Evolutionary conservation across 768 basidiomycete species (phyloP).

Genomic region (Galerina marginata): DNA sequence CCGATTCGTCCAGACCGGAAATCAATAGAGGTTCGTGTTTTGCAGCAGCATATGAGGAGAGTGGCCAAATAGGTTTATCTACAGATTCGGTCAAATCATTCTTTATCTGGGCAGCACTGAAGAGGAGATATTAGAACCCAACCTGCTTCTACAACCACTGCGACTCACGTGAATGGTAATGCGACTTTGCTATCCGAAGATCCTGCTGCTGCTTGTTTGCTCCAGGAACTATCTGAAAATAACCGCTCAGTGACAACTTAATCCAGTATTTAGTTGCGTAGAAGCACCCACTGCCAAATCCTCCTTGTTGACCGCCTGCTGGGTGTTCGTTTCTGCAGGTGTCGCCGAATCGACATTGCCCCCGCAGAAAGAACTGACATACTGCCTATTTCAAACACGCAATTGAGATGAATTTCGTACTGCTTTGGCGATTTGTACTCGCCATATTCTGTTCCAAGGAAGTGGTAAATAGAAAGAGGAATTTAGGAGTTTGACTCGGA

Average conservation of each 20-base stretch:
- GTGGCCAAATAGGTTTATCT: slow-evolving; percentile 81
- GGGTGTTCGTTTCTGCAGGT: slow-evolving; percentile 74
- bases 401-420: not conserved
- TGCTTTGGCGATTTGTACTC: no score
- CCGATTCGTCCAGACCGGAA: slow-evolving; percentile 69
- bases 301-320: slow-evolving; percentile 35
- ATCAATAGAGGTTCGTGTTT: slow-evolving; percentile 77
- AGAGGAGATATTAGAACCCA: not conserved
- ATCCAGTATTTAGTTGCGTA: slow-evolving; percentile 38
- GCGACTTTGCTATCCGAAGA: slow-evolving; percentile 26
- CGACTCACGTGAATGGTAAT: slow-evolving; percentile 27
- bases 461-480: no score
- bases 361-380: slow-evolving; percentile 68
- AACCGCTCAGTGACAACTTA: slow-evolving; percentile 10
- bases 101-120: slow-evolving; percentile 65
- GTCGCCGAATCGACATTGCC: slow-evolving; percentile 68
- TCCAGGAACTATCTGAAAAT: slow-evolving; percentile 2
- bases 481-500: no score
- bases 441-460: no score
- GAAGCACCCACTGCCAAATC: slow-evolving; percentile 58
- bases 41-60: slow-evolving; percentile 78
- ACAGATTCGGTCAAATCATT: slow-evolving; percentile 61
- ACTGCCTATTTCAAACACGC: slow-evolving; percentile 44
- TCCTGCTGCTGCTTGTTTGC: slow-evolving; percentile 7
- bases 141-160: no score